These are phyloP conservation scores for Neonectria hederae DNA, from an alignment of 2,329 filamentous ascomycete species.

Conservation along the genomic window DNA sequence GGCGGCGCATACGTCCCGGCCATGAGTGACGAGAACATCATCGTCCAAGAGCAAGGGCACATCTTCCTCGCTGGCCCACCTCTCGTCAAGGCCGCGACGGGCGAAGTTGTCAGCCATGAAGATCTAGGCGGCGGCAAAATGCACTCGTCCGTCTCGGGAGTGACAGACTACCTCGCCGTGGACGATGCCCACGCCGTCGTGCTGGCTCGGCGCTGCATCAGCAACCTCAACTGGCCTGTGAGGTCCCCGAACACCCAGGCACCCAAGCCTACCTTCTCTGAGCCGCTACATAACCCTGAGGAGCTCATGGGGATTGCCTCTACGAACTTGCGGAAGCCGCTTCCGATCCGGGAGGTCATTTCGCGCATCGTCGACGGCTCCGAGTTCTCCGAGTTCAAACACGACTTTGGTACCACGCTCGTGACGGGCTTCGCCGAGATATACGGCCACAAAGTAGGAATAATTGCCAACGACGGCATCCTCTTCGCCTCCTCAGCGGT, in stretches of 20 bases:
- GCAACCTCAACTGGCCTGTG: slow-evolving; percentile 88
- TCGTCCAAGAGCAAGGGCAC: slow-evolving; percentile 94
- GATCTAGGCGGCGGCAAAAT: slow-evolving; percentile 90
- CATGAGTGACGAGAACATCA: slow-evolving; percentile 98
- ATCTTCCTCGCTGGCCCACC: slow-evolving; percentile 97
- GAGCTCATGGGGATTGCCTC: slow-evolving; percentile 91
- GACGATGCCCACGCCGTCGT: slow-evolving; percentile 92
- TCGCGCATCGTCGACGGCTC: slow-evolving; percentile 92
- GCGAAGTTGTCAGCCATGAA: slow-evolving; percentile 89
- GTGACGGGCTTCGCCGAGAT: slow-evolving; percentile 93
- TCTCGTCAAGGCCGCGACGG: slow-evolving; percentile 94
- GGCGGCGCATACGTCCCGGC: slow-evolving; percentile 95
- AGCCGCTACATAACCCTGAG: slow-evolving; percentile 80
- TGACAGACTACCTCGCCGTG: slow-evolving; percentile 94
- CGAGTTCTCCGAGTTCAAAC: slow-evolving; percentile 94
- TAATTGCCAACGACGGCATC: slow-evolving; percentile 96
- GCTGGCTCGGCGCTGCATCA: slow-evolving; percentile 82
- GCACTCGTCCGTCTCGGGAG: slow-evolving; percentile 89
- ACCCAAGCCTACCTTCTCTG: slow-evolving; percentile 63
- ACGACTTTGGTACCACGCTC: slow-evolving; percentile 85
- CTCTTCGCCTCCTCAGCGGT: slow-evolving; percentile 88
- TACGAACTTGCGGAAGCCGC: slow-evolving; percentile 85
- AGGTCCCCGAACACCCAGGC: slow-evolving; percentile 51
- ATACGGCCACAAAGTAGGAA: slow-evolving; percentile 89
- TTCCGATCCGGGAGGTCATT: slow-evolving; percentile 90